Evolutionary conservation across 2,329 filamentous ascomycete species (phyloP), one percentile per base, ranked within the genome.

Genomic region (Pyricularia grisea): DNA sequence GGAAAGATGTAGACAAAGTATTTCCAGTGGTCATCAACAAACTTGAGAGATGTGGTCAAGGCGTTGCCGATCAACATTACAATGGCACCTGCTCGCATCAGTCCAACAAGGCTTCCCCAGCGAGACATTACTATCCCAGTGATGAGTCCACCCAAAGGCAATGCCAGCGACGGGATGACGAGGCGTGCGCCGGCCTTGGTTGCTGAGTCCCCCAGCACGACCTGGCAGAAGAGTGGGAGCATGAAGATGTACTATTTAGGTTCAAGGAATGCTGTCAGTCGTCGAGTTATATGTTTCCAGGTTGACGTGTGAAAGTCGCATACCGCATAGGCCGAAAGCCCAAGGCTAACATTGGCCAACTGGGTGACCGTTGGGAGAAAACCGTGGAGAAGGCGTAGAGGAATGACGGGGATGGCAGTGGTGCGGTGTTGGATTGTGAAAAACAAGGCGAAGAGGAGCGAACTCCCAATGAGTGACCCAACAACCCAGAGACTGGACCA

Each of bases 161-260:
- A 84, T 0, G 85, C 87, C 11, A 91, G 74, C 0, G 88, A 89
- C 1, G 89, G 87, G 1, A 88, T 84, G 0, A 88, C 84, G 7
- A 92, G 84, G 1, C 89, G 84, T 6, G 87, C 83, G 0, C 90
- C 89, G 0, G 90, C 89, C 17, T 82, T 81, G 0, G 88, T 88
- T 0, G 90, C 85, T 0, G 86, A 86, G 70, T 91, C 88, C 2
- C 87, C 78, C 2, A 90, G 82, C 7, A 91, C 87, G 0, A 87
- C 87, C 72, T 91, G 88, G 74, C 91, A 92, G 78, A 90, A 92
- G 5, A 92, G 79, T 0, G 90, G 90, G 0, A 90, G 83, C 74
- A 90, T 89, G 78, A 92, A 92, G 20, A 91, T 80, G 72, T 91
- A 86, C 82, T 85, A 63, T 23, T 31, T 10, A 1, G 30, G 36